A percentile compares a stretch with the other conserved stretches of the same genome.
Conservation (phyloP, 768 basidiomycete species). For the Lepiota subincarnata region DNA sequence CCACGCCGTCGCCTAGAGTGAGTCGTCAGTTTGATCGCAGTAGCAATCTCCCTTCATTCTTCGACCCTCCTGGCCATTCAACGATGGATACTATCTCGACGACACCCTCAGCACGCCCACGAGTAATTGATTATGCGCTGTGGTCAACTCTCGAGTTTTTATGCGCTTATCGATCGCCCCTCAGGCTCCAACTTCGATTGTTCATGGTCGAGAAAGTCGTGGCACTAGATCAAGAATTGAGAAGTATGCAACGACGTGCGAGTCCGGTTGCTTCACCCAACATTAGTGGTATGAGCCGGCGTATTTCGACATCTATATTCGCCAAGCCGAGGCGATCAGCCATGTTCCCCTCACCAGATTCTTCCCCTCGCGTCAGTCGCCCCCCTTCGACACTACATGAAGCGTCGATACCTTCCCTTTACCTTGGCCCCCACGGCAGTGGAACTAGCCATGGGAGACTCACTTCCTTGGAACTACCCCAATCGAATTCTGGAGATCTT, state of each 20-base stretch:
- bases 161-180: constrained; percentile 57
- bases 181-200: constrained; percentile 61
- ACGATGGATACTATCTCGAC: constrained; percentile 17
- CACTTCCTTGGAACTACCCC: constrained; percentile 5
- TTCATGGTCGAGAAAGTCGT: constrained; percentile 63
- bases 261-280: constrained; percentile 18
- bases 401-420: constrained; percentile 21
- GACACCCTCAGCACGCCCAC: constrained; percentile 33
- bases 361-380: constrained; percentile 37
- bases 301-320: constrained; percentile 49
- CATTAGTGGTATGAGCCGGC: constrained; percentile 31
- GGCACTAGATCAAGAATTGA: constrained; percentile 49
- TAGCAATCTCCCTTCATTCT: constrained; percentile 22
- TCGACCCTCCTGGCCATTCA: constrained; percentile 23
- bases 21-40: constrained; percentile 37
- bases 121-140: constrained; percentile 64
- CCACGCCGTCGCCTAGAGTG: constrained; percentile 44
- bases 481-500: constrained; percentile 6
- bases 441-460: background rate
- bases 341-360: constrained; percentile 38
- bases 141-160: constrained; percentile 72
- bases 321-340: constrained; percentile 52
- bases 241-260: constrained; percentile 20
- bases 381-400: constrained; percentile 26
- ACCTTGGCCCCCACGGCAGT: constrained; percentile 29